Conservation (phyloP, 2,329 filamentous ascomycete species). For the Trichoderma koningiopsis region DNA sequence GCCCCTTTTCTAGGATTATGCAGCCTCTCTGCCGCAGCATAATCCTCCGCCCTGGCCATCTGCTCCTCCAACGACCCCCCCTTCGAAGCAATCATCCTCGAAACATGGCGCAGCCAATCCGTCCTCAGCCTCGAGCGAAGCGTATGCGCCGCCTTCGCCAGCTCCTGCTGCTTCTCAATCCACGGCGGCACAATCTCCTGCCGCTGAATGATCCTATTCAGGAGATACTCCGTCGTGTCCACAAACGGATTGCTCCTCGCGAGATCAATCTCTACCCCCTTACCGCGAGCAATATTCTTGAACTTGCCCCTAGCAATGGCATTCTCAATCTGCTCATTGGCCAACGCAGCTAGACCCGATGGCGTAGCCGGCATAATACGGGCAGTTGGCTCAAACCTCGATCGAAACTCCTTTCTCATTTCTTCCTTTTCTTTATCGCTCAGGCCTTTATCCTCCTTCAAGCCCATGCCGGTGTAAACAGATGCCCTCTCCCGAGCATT, state of each 20-base stretch:
- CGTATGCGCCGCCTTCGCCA: conserved; percentile 65
- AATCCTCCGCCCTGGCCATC: conserved; percentile 68
- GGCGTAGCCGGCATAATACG: conserved; percentile 75
- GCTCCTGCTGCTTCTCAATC: conserved; percentile 98
- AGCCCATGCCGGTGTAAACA: conserved; percentile 53
- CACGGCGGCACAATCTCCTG: conserved; percentile 95
- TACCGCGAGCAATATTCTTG: conserved; percentile 76
- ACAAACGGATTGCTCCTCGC: conserved; percentile 86
- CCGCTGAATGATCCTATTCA: conserved; percentile 97
- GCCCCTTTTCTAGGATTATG: conserved; percentile 57
- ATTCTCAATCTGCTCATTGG: conserved; percentile 90
- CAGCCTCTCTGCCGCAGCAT: conserved; percentile 72
- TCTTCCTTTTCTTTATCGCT: conserved; percentile 73
- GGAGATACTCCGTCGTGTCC: conserved; percentile 94
- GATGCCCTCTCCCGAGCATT: conserved; percentile 60
- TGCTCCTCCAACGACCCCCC: conserved; percentile 77
- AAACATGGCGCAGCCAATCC: conserved; percentile 84
- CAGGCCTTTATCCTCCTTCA: conserved; percentile 54
- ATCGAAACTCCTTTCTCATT: conserved; percentile 72
- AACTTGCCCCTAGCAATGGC: conserved; percentile 92
- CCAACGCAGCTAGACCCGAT: conserved; percentile 76
- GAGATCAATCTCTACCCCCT: conserved; percentile 77
- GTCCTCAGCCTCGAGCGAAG: conserved; percentile 76
- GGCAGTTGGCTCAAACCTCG: conserved; percentile 74
- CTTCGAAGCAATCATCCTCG: conserved; percentile 72